A percentile compares a stretch with the other conserved stretches of the same genome.
phyloP scores from a whole-genome alignment of 345 rosid genomes.

The Melaleuca alternifolia region DNA sequence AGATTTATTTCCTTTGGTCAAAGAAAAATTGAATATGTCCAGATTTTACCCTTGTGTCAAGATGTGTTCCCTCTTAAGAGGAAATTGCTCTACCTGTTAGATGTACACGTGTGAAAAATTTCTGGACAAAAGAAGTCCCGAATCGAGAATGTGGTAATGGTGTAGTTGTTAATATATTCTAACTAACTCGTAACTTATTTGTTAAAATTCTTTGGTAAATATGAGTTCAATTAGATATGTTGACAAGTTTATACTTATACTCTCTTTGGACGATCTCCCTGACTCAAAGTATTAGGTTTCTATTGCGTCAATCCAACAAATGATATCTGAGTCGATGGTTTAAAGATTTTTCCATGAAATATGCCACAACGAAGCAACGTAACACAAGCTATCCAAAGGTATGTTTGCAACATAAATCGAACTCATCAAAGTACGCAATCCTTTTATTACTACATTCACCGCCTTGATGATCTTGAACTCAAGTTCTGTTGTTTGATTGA shows the following conservation, averaged over 20 bases:
- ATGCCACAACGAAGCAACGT: rapidly evolving
- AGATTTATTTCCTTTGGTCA: not conserved
- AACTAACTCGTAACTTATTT: not conserved
- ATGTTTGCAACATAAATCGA: rapidly evolving
- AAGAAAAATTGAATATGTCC: not conserved
- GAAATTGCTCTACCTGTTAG: not conserved
- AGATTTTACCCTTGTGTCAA: not conserved
- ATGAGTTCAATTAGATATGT: not conserved
- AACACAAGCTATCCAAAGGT: not conserved
- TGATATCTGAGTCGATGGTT: not conserved
- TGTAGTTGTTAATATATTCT: not conserved
- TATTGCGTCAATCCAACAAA: not conserved
- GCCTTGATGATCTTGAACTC: not conserved
- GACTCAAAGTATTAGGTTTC: rapidly evolving
- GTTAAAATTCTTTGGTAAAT: not conserved
- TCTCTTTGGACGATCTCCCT: not conserved
- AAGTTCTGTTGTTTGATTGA: not conserved
- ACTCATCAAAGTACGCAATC: not conserved
- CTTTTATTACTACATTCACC: not conserved
- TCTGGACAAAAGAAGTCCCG: not conserved
- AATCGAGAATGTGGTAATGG: not conserved
- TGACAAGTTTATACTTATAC: not conserved
- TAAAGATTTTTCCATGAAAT: not conserved
- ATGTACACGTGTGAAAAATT: not conserved
- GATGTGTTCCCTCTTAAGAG: not conserved